A percentile compares a stretch with the other conserved stretches of the same genome.
These are phyloP conservation scores for Xerocomus alliaceus DNA, from an alignment of 1,284 basidiomycete genomes.

Conservation along the genomic window DNA sequence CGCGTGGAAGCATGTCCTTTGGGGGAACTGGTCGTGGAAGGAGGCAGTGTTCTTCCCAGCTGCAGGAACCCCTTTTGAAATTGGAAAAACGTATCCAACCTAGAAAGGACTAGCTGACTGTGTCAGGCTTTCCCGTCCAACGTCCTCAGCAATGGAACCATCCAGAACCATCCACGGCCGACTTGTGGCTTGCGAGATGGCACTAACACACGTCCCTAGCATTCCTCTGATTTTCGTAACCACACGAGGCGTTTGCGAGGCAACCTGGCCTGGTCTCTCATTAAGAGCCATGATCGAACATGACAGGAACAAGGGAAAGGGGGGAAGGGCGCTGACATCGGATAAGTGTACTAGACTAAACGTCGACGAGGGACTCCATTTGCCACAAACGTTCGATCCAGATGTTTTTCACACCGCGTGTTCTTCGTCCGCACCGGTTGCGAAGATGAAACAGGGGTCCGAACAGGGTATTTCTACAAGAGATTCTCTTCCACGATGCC, in stretches of 20 bases:
- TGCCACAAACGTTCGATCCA: not conserved
- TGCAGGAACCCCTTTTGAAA: constrained; percentile 6
- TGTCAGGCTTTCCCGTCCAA: no score
- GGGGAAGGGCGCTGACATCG: not conserved
- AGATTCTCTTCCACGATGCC: constrained; percentile 12
- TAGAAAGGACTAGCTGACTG: not conserved
- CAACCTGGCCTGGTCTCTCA: constrained; percentile 12
- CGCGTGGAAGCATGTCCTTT: not conserved
- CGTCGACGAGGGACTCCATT: not conserved
- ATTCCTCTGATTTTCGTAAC: constrained; percentile 6
- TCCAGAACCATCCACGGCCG: constrained; percentile 10
- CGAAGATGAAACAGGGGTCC: constrained; percentile 30
- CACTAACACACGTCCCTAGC: not conserved
- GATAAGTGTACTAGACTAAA: no score
- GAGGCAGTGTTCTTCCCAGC: constrained; percentile 11
- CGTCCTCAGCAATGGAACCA: no score
- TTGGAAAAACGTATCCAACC: not conserved
- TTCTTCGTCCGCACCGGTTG: constrained; percentile 21
- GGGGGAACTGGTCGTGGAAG: no score
- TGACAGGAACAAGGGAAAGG: not conserved
- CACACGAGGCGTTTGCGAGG: constrained; percentile 35
- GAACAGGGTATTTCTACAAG: not conserved
- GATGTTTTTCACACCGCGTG: constrained; percentile 9
- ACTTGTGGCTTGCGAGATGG: not conserved
- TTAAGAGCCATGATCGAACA: no score